phyloP scores from a whole-genome alignment of 495 filamentous ascomycete species.

The Tetracladium setigerum region DNA sequence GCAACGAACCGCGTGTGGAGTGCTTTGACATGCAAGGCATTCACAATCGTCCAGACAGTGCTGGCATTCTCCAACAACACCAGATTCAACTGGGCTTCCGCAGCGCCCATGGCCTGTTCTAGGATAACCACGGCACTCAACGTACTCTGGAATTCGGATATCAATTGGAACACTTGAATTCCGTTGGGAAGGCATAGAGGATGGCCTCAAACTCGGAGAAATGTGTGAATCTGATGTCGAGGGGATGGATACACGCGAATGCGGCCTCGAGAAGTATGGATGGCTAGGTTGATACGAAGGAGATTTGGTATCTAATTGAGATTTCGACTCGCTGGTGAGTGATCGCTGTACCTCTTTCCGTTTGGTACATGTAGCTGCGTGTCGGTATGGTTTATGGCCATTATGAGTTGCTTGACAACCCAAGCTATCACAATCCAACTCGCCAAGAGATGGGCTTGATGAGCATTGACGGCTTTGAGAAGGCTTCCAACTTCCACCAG shows the following conservation, averaged over 20 bases:
- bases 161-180: neutral
- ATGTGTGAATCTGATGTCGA: neutral
- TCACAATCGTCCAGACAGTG: constrained; percentile 18
- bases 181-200: neutral
- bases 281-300: neutral
- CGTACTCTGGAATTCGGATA: constrained; percentile 6
- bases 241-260: neutral
- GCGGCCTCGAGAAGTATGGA: neutral
- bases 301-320: neutral
- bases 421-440: constrained; percentile 21
- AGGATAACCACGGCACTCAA: constrained; percentile 19
- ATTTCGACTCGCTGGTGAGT: neutral
- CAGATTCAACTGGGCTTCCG: constrained; percentile 8
- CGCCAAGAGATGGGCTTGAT: neutral
- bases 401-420: constrained; percentile 25
- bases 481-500: no score
- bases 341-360: neutral
- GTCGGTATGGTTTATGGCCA: constrained; percentile 26
- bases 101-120: constrained; percentile 12
- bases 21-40: constrained; percentile 15
- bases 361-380: constrained; percentile 19
- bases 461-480: no score
- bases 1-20: constrained; percentile 16
- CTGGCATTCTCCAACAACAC: constrained; percentile 15
- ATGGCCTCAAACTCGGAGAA: neutral